A percentile compares a stretch with the other conserved stretches of the same genome.
Conservation (phyloP, 768 basidiomycete genomes). For the Tylopilus sp. region DNA sequence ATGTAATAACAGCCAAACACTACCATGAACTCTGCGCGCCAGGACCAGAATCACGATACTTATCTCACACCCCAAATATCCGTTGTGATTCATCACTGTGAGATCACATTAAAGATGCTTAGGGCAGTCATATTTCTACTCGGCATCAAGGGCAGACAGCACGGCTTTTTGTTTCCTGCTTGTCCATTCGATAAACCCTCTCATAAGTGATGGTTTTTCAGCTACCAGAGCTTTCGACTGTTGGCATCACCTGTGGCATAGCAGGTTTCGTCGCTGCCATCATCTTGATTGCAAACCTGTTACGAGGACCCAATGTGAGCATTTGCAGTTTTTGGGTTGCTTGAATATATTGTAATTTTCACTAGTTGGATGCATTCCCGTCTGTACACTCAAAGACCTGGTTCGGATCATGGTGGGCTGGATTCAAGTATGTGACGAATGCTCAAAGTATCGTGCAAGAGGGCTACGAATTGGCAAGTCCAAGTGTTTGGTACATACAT, state of each 20-base stretch:
- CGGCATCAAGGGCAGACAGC: not conserved
- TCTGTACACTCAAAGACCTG: not conserved
- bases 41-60: too few relatives aligned
- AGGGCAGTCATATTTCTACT: too few relatives aligned
- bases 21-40: too few relatives aligned
- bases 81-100: too few relatives aligned
- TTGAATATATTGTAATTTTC: not conserved
- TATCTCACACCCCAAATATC: too few relatives aligned
- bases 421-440: slow-evolving; percentile 14
- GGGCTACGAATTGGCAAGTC: slow-evolving; percentile 29
- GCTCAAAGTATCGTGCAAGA: slow-evolving; percentile 25
- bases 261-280: not conserved
- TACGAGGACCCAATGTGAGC: not conserved
- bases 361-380: slow-evolving; percentile 5
- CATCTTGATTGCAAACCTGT: not conserved
- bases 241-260: not conserved
- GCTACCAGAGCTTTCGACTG: not conserved
- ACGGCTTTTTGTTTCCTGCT: not conserved
- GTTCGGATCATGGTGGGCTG: slow-evolving; percentile 12
- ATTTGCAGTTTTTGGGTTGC: not conserved
- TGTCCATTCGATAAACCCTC: not conserved
- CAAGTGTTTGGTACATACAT: too few relatives aligned
- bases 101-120: too few relatives aligned
- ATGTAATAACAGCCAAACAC: too few relatives aligned
- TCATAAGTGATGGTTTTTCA: not conserved